Base-by-base conservation (phyloP, 129 eudicot genomes). In the Tagetes erecta region DNA sequence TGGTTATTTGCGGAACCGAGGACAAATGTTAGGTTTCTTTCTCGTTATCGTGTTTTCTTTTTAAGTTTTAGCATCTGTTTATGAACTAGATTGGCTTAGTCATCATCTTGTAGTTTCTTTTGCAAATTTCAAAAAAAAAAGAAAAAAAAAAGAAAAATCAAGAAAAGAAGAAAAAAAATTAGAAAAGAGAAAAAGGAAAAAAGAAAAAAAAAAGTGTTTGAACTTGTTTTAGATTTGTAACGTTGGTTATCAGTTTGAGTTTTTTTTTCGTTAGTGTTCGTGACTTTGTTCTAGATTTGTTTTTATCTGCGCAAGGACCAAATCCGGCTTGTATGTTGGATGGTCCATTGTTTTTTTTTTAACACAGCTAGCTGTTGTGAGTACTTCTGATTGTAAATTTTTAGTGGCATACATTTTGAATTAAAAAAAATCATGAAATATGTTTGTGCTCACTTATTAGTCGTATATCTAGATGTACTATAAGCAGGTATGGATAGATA, bases 221-320 rank as follows among this genome's bases (percentile, higher is more conserved):
- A 49, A 14, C 1, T 4, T 66, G 73, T 41, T 52, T 71, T 56
- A 76, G 73, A 76, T 66, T 75, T 76, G 73, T 51, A 41, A 42
- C 49, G 7, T 51, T 49, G 41, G 42, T 69, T 11, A 49, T 69
- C 12, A 47, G 13, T 42, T 59, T 57, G 30, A 56, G 13, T 27
- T 60, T 45, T 44, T 42, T 33, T 37, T 10, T 20, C 27, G 27
- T 53, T 34, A 14, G 31, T 52, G 60, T 55, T 4, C 6, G 3
- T 20, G 60, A 55, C 34, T 55, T 55, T 55, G 34, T 55, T 20
- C 35, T 55, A 55, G 60, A 55, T 11, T 1, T 55, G 60, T 55
- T 55, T 55, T 55, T 20, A 20, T 55, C 27, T 55, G 14, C 12
- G 53, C 53, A 49, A 49, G 53, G 53, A 49, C 14, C 14, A 10